Evolutionary conservation across 768 basidiomycete species (phyloP).

Genomic region (Lactarius pseudohatsudake): DNA sequence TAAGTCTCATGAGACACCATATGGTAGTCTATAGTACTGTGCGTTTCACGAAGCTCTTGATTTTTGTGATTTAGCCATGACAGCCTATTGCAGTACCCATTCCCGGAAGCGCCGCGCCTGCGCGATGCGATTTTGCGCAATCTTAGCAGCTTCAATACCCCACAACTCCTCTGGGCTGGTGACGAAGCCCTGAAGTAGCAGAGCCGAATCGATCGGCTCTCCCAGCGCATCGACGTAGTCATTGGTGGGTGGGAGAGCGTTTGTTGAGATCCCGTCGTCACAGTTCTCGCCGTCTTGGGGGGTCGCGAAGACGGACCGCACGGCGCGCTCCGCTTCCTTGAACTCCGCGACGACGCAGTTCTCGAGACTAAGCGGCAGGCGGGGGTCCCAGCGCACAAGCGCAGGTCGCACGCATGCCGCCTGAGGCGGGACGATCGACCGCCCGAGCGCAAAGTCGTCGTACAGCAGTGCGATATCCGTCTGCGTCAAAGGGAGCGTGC

Average conservation of each 20-base stretch:
- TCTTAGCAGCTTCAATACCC: constrained; percentile 19
- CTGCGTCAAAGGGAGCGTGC: constrained; percentile 76
- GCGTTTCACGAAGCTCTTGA: neutral
- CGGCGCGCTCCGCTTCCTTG: constrained; percentile 70
- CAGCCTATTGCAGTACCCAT: constrained; percentile 12
- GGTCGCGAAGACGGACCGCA: constrained; percentile 40
- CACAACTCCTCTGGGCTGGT: constrained; percentile 24
- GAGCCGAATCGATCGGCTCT: constrained; percentile 26
- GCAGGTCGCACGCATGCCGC: constrained; percentile 69
- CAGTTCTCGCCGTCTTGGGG: constrained; percentile 14
- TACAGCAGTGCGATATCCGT: constrained; percentile 83
- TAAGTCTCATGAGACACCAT: constrained; percentile 21
- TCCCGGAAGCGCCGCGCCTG: constrained; percentile 20
- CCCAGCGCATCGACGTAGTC: constrained; percentile 33
- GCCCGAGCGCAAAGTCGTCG: constrained; percentile 82
- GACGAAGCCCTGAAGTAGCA: neutral
- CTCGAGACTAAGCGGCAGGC: constrained; percentile 59
- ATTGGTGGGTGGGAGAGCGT: constrained; percentile 17
- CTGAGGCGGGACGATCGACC: constrained; percentile 77
- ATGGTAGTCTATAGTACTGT: neutral
- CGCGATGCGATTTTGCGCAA: constrained; percentile 10
- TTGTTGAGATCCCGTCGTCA: neutral
- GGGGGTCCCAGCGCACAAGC: constrained; percentile 79
- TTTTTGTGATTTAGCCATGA: neutral
- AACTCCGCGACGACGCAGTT: constrained; percentile 87